Evolutionary conservation across 257 asterid species (phyloP), one percentile per base, ranked within the genome.

Genomic region (Asclepias syriaca): DNA sequence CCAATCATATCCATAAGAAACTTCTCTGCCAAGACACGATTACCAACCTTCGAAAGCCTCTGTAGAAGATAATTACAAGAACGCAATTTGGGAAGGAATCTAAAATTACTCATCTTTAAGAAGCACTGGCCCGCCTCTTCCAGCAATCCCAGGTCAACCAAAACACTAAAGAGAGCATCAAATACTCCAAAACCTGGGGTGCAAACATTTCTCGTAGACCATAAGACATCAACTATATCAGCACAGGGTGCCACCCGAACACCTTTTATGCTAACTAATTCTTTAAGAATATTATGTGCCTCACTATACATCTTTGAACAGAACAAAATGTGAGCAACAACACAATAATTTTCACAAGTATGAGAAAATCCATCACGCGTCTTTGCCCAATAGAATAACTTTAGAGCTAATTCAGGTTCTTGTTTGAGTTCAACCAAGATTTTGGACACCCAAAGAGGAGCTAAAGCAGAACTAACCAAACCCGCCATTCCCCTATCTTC

Each of bases 91-190:
- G 98, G 98, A 18, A 75, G 72, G 67, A 89, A 82, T 70, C 80
- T 87, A 69, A 72, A 85, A 71, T 69, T 76, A 77, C 72, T 87
- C 98, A 93, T 91, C 87, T 80, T 84, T 76, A 77, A 63, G 80
- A 93, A 93, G 81, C 93, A 91, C 57, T 84, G 85, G 71, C 81
- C 81, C 50, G 97, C 98, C 77, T 91, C 98, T 76, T 88, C 92
- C 18, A 87, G 84, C 84, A 82, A 77, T 9, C 86, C 96, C 81
- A 85, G 72, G 77, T 91, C 96, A 78, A 93, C 80, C 61, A 89
- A 77, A 43, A 87, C 96, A 74, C 90, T 85, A 76, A 91, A 91
- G 29, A 91, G 82, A 37, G 82, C 84, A 77, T 91, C 97, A 75
- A 89, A 93, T 49, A 93, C 92, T 53, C 96, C 97, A 65, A 82